These are phyloP conservation scores for Straminergon stramineum DNA, from an alignment of 225 moss, liverwort and hornwort species.

Conservation along the genomic window DNA sequence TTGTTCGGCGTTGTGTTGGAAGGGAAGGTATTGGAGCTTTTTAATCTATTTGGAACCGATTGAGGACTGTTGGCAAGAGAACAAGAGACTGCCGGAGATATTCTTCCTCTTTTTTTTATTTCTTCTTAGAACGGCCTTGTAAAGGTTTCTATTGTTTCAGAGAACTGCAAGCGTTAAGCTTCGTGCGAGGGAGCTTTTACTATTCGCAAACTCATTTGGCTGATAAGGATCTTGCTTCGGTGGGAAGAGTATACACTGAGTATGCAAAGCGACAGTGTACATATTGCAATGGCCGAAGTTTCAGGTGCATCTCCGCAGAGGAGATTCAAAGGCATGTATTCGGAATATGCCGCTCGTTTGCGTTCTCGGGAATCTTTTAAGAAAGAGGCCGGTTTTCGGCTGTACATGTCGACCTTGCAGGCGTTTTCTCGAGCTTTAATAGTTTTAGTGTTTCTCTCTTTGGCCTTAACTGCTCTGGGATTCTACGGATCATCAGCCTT, in stretches of 20 bases:
- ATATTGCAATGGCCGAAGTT: slow-evolving; percentile 26
- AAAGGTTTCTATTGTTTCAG: neutral
- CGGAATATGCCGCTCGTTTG: slow-evolving; percentile 33
- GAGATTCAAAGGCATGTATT: slow-evolving; percentile 48
- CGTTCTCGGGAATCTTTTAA: slow-evolving; percentile 70
- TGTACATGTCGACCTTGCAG: slow-evolving; percentile 56
- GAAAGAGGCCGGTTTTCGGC: slow-evolving; percentile 48
- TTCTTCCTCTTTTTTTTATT: neutral
- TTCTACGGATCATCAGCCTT: slow-evolving; percentile 70
- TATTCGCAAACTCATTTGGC: neutral
- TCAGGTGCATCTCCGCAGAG: slow-evolving; percentile 36
- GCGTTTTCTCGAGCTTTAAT: slow-evolving; percentile 38
- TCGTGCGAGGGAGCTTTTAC: neutral
- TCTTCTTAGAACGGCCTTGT: neutral
- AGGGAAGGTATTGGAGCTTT: neutral
- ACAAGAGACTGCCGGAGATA: neutral
- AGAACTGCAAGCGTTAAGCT: neutral
- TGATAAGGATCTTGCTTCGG: neutral
- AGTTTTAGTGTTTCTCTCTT: slow-evolving; percentile 29
- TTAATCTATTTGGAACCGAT: neutral
- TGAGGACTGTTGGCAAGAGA: neutral
- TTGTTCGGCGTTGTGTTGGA: neutral
- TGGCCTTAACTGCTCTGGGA: slow-evolving; percentile 27
- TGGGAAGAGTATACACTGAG: neutral
- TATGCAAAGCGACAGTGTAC: slow-evolving; percentile 23